Evolutionary conservation across 208 protist genomes (phyloP), one percentile per base, ranked within the genome.

Genomic region (Trypanosoma rangeli): DNA sequence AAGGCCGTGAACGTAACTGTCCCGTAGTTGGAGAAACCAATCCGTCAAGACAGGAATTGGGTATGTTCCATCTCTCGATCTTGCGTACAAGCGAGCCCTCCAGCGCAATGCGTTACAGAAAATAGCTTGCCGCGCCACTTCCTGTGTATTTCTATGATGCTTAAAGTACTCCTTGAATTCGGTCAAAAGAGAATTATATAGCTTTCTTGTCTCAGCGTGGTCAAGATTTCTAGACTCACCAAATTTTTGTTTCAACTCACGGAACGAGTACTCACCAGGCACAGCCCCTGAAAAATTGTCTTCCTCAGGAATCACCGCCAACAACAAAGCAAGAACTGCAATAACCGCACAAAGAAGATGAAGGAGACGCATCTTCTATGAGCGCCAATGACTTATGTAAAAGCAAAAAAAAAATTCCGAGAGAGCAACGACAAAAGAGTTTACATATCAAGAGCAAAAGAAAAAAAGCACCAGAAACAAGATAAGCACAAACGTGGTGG

Each of bases 1-100:
- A 33, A 89, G 48, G 8, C 81, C 82, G 64, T 92, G 74, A 57
- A 83, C 73, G 56, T 87, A 92, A 29, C 72, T 65, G 68, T 92
- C 84, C 35, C 86, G 79, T 26, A 89, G 29, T 63, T 89, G 86
- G 26, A 92, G 69, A n/a, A 74, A 33, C 42, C 73, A 64, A 55
- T 84, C 77, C 4, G 73, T 78, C 44, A 83, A 24, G 24, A 24
- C 39, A 10, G 54, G 56, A 31, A 74, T 59, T n/a, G 55, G 58
- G 54, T 70, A 56, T 13, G 64, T 77, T 42, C 77, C 79, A 66
- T 87, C 78, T 42, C 82, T 78, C 26, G 85, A 85, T 31, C 85
- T 81, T 13, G 82, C 75, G 44, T 91, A 91, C 29, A 74, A 71
- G 26, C 79, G 76, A 16, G 73, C 75, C 26, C 62, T 68, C 52